These are phyloP conservation scores for Solanum chacoense DNA, from an alignment of 305 asterid genomes.

Conservation along the genomic window DNA sequence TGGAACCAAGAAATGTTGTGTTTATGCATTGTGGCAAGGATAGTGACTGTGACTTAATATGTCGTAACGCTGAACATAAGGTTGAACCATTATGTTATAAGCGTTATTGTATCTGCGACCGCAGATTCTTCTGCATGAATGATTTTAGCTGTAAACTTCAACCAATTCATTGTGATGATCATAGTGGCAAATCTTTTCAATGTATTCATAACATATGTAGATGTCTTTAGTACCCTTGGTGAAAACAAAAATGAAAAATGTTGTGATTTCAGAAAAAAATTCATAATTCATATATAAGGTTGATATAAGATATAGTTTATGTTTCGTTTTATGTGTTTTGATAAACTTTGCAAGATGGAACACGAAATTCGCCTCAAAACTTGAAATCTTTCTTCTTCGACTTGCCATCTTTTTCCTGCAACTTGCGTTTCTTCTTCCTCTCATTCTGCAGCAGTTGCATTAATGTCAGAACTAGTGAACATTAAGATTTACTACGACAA, in stretches of 20 bases:
- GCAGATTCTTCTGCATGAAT: not conserved
- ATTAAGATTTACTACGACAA: not conserved
- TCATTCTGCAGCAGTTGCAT: conserved; percentile 38
- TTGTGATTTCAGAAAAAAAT: not conserved
- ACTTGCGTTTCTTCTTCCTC: conserved; percentile 67
- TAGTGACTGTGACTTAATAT: not conserved
- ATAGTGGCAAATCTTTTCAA: not conserved
- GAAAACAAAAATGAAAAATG: not conserved
- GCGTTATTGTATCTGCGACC: not conserved
- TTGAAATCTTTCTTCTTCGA: conserved; percentile 78
- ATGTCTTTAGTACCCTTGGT: not conserved
- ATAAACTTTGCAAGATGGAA: not conserved
- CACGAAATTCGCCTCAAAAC: conserved; percentile 23
- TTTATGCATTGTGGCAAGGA: not conserved
- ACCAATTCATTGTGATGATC: not conserved
- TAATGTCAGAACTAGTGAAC: not conserved
- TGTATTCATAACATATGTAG: not conserved
- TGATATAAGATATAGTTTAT: not conserved
- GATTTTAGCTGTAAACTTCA: not conserved
- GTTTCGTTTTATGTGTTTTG: not conserved
- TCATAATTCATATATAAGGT: not conserved
- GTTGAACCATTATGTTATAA: not conserved
- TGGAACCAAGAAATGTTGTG: not conserved
- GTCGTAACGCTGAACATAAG: not conserved
- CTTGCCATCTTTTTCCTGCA: conserved; percentile 74